Conservation (phyloP, 2,329 filamentous ascomycete species). For the Sporothrix curviconia region DNA sequence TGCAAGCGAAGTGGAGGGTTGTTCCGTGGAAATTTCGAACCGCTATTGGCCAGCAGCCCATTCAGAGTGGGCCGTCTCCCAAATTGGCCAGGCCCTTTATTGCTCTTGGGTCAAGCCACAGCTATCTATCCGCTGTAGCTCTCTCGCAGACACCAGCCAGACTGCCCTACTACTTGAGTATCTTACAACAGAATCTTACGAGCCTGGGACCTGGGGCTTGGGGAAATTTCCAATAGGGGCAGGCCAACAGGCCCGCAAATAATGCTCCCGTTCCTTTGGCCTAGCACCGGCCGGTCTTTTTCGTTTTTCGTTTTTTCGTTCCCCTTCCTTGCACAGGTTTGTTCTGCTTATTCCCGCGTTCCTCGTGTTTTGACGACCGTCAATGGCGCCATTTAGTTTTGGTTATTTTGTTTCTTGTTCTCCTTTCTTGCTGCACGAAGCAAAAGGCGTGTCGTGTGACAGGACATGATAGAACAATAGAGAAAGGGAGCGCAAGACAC, state of each 20-base stretch:
- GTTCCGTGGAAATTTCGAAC: neutral
- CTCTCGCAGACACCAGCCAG: no score
- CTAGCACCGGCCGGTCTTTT: neutral
- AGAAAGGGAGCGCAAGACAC: constrained; percentile 3
- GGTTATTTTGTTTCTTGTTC: neutral
- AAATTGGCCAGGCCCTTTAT: constrained; percentile 5
- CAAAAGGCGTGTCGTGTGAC: neutral
- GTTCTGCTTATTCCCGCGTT: neutral
- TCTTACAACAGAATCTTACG: no score
- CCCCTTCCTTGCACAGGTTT: neutral
- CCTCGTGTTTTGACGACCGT: no score
- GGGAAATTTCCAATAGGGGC: constrained; percentile 3
- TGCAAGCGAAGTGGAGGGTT: constrained; percentile 9
- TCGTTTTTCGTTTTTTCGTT: neutral
- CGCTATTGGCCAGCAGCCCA: neutral
- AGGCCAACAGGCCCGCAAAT: neutral
- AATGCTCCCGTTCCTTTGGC: neutral
- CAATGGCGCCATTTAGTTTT: neutral
- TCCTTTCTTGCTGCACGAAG: neutral
- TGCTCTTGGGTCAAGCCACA: neutral
- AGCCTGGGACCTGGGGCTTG: neutral
- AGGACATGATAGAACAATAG: no score
- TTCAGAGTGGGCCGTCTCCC: neutral
- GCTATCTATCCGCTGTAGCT: neutral
- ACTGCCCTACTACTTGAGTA: no score